phyloP scores from a whole-genome alignment of 2,329 filamentous ascomycete genomes.

The Aquanectria penicillioides region DNA sequence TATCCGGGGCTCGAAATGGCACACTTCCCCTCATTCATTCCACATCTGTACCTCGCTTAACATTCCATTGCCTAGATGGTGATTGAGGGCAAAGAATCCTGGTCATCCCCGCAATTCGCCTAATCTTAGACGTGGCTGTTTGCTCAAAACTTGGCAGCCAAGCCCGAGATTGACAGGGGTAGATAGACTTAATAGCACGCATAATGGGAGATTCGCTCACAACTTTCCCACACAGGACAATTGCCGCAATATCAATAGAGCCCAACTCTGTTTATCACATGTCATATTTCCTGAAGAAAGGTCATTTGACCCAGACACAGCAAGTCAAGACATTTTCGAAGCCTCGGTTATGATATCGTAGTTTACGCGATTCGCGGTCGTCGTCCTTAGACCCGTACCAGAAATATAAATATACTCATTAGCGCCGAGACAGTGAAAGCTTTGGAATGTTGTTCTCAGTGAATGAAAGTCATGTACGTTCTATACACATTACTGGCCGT shows the following conservation, averaged over 20 bases:
- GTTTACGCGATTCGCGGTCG: neutral
- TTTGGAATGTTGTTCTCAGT: neutral
- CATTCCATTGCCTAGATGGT: constrained; percentile 1
- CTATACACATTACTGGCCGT: neutral
- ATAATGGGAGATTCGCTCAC: neutral
- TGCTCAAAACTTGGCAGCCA: neutral
- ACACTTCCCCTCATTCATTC: constrained; percentile 15
- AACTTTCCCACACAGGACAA: neutral
- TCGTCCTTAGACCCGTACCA: neutral
- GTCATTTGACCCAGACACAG: neutral
- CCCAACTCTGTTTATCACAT: constrained; percentile 1
- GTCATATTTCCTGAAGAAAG: neutral
- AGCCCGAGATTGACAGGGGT: constrained; percentile 1
- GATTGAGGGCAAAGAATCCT: constrained; percentile 5
- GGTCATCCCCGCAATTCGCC: constrained; percentile 4
- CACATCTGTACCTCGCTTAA: constrained; percentile 2
- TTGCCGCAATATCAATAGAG: neutral
- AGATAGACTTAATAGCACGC: neutral
- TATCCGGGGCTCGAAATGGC: neutral
- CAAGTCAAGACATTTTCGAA: neutral
- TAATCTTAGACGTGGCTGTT: constrained; percentile 6
- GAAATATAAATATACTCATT: neutral
- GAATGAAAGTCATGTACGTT: neutral
- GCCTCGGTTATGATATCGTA: neutral
- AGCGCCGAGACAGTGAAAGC: too few relatives aligned